These are phyloP conservation scores for Ceratobasidium sp. DNA, from an alignment of 1,284 basidiomycete species.

Conservation along the genomic window DNA sequence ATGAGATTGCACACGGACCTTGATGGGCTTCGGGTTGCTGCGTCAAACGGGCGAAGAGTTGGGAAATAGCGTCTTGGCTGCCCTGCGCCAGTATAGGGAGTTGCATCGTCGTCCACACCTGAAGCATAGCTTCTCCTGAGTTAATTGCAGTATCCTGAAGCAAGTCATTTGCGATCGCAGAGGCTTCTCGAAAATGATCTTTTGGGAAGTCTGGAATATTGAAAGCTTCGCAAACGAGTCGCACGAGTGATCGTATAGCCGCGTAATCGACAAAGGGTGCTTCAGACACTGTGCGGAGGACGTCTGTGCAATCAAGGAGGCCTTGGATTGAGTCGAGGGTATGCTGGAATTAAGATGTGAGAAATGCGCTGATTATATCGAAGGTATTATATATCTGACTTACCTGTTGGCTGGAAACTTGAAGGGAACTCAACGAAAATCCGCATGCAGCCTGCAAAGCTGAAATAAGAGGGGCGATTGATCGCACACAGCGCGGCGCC, in stretches of 20 bases:
- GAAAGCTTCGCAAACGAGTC: constrained; percentile 41
- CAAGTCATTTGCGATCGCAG: constrained; percentile 50
- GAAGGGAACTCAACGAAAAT: not conserved
- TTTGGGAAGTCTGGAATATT: not conserved
- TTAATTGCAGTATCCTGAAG: constrained; percentile 54
- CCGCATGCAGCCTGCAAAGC: constrained; percentile 1
- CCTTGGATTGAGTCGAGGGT: constrained; percentile 14
- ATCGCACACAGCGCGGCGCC: constrained; percentile 33
- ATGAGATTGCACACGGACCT: not conserved
- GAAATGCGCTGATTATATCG: not conserved
- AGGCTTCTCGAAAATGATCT: constrained; percentile 9
- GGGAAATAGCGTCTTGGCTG: not conserved
- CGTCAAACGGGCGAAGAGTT: not conserved
- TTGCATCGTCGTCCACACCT: constrained; percentile 38
- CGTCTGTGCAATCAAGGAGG: constrained; percentile 44
- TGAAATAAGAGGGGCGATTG: constrained; percentile 22
- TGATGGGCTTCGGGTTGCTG: not conserved
- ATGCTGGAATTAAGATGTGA: constrained; percentile 5
- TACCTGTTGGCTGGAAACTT: constrained; percentile 13
- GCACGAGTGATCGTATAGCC: constrained; percentile 57
- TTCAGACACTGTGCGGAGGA: constrained; percentile 35
- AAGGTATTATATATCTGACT: not conserved
- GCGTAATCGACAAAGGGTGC: constrained; percentile 54
- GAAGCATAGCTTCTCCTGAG: constrained; percentile 43
- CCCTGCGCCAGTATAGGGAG: not conserved